Evolutionary conservation across 176 grass and related monocot genomes (phyloP).

Genomic region (Tuctoria greenei): DNA sequence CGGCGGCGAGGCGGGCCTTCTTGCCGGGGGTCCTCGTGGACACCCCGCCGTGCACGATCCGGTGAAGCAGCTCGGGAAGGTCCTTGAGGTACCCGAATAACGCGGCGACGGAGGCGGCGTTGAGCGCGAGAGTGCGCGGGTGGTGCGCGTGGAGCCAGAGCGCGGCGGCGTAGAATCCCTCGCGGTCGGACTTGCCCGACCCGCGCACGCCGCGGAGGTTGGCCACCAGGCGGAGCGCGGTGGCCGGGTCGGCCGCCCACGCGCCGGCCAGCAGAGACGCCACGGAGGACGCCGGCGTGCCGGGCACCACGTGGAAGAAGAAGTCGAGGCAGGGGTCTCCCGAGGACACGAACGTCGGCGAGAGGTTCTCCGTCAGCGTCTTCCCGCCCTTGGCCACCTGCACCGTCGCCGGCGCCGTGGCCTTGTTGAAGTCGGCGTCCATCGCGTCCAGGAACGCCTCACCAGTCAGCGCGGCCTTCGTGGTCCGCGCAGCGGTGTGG

Average conservation of each 20-base stretch:
- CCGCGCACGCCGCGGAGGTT: slow-evolving; percentile 77
- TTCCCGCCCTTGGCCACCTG: slow-evolving; percentile 12
- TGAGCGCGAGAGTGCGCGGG: slow-evolving; percentile 69
- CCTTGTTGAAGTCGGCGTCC: slow-evolving; percentile 26
- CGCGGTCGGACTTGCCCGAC: slow-evolving; percentile 74
- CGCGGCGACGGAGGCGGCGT: slow-evolving; percentile 43
- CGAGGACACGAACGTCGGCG: slow-evolving; percentile 61
- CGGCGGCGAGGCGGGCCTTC: slow-evolving; percentile 36
- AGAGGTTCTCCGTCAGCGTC: slow-evolving; percentile 56
- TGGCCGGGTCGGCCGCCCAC: slow-evolving; percentile 46
- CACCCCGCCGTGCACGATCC: slow-evolving; percentile 49
- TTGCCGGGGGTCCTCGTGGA: slow-evolving; percentile 51
- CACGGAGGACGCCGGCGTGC: slow-evolving; percentile 25
- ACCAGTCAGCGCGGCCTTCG: not conserved
- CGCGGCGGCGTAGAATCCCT: slow-evolving; percentile 76
- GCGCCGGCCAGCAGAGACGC: slow-evolving; percentile 45
- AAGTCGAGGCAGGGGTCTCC: slow-evolving; percentile 84
- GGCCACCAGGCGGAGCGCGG: slow-evolving; percentile 63
- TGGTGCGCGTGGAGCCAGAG: slow-evolving; percentile 74
- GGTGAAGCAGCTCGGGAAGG: slow-evolving; percentile 86
- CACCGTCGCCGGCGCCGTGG: not conserved
- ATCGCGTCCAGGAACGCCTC: slow-evolving; percentile 32
- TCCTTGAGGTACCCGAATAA: slow-evolving; percentile 97
- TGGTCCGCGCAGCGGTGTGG: not conserved
- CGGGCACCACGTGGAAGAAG: slow-evolving; percentile 79